phyloP scores from a whole-genome alignment of 2,329 filamentous ascomycete species.

The Orbilia blumenaviensis region DNA sequence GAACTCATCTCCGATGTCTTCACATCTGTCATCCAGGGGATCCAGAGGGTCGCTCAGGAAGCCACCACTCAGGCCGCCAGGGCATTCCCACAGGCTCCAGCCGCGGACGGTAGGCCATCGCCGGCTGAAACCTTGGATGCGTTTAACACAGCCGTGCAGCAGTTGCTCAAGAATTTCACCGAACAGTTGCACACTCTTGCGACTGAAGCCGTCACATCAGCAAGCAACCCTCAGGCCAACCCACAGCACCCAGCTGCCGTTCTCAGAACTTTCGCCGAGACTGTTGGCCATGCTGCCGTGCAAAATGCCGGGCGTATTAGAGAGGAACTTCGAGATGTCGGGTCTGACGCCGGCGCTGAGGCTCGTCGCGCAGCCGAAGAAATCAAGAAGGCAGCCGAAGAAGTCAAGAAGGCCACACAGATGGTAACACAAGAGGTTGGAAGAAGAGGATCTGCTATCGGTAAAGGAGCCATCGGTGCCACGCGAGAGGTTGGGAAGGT shows the following conservation, averaged over 20 bases:
- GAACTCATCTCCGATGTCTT: slow-evolving; percentile 50
- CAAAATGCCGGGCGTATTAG: slow-evolving; percentile 54
- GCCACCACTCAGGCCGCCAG: slow-evolving; percentile 42
- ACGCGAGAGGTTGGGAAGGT: slow-evolving; percentile 55
- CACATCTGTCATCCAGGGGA: slow-evolving; percentile 40
- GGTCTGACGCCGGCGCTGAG: slow-evolving; percentile 33
- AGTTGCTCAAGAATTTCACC: slow-evolving; percentile 48
- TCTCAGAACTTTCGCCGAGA: slow-evolving; percentile 54
- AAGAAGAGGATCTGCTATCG: slow-evolving; percentile 36
- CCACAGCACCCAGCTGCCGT: slow-evolving; percentile 49
- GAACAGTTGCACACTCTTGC: slow-evolving; percentile 45
- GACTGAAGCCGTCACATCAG: slow-evolving; percentile 34
- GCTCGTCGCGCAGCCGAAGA: slow-evolving; percentile 45
- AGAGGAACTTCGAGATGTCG: slow-evolving; percentile 22
- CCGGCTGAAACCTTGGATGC: slow-evolving; percentile 44
- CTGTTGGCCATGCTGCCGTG: slow-evolving; percentile 56
- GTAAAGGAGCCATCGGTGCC: slow-evolving; percentile 54
- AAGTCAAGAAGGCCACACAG: slow-evolving; percentile 43
- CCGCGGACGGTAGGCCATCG: slow-evolving; percentile 16
- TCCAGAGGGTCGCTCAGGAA: slow-evolving; percentile 45
- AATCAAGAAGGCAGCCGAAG: slow-evolving; percentile 44
- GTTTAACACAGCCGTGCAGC: slow-evolving; percentile 49
- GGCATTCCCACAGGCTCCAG: slow-evolving; percentile 38
- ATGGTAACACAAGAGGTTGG: slow-evolving; percentile 40
- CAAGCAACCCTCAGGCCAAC: slow-evolving; percentile 34